phyloP scores from a whole-genome alignment of 192 early-diverging fungal genomes.

The Coemansia sp. region DNA sequence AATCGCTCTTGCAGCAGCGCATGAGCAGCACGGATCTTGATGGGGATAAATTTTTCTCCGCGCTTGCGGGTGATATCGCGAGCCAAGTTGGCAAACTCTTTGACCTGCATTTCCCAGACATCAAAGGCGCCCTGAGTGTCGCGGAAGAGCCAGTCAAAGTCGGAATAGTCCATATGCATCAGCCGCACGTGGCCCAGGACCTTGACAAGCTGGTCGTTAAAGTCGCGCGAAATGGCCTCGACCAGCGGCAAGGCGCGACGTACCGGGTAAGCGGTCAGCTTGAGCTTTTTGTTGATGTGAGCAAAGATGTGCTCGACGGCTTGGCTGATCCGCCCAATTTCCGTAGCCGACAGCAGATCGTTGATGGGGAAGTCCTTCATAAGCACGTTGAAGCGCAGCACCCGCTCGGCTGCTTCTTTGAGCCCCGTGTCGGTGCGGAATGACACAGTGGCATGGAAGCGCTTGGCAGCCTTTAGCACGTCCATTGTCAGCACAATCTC shows the following conservation, averaged over 20 bases:
- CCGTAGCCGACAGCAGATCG: conserved; percentile 93
- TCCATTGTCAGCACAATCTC: conserved; percentile 88
- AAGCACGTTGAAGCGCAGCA: conserved; percentile 91
- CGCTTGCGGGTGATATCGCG: conserved; percentile 93
- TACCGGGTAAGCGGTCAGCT: conserved; percentile 88
- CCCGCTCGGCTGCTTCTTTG: conserved; percentile 90
- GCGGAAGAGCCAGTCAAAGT: conserved; percentile 83
- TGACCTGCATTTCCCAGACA: conserved; percentile 92
- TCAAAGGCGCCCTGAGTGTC: conserved; percentile 85
- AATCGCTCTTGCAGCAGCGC: conserved; percentile 92
- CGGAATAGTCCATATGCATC: conserved; percentile 90
- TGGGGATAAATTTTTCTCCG: conserved; percentile 89
- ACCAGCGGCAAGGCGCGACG: conserved; percentile 89
- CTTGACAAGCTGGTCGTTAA: conserved; percentile 88
- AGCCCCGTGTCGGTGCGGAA: conserved; percentile 98
- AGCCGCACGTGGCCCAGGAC: conserved; percentile 84
- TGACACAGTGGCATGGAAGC: conserved; percentile 96
- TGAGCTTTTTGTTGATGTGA: conserved; percentile 97
- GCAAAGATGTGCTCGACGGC: conserved; percentile 82
- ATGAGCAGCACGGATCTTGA: conserved; percentile 92
- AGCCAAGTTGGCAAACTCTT: conserved; percentile 93
- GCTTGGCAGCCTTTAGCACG: conserved; percentile 92
- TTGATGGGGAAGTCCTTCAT: conserved; percentile 99
- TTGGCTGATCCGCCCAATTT: conserved; percentile 77
- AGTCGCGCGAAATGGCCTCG: conserved; percentile 91